Percentiles rank a stretch among this genome's conserved stretches.
phyloP scores from a whole-genome alignment of 768 basidiomycete genomes.

The Astraeus odoratus region DNA sequence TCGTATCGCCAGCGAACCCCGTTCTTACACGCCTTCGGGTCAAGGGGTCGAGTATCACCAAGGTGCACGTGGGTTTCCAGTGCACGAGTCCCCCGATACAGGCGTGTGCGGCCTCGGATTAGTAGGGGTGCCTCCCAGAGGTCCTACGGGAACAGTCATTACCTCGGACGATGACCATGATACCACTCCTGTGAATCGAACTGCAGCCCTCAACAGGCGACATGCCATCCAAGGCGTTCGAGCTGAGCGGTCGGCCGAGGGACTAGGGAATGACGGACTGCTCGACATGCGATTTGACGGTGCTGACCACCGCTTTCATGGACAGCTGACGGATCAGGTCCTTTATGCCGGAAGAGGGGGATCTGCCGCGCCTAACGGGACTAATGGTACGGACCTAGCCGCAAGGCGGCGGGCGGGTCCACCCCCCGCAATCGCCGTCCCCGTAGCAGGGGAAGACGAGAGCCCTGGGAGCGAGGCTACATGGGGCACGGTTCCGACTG shows the following conservation, averaged over 20 bases:
- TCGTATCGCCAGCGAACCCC: constrained; percentile 14
- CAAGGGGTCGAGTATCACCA: constrained; percentile 15
- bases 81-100: constrained; percentile 23
- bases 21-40: constrained; percentile 13
- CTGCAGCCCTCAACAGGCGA: constrained; percentile 16
- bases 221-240: constrained; percentile 18
- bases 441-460: constrained; percentile 15
- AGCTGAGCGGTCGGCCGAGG: constrained; percentile 13
- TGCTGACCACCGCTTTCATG: constrained; percentile 13
- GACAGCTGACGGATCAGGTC: constrained; percentile 10
- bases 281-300: constrained; percentile 11
- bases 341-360: constrained; percentile 15
- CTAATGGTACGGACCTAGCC: constrained; percentile 5
- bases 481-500: constrained; percentile 29
- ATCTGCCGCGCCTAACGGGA: constrained; percentile 3
- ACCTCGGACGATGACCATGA: constrained; percentile 19
- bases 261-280: constrained; percentile 10
- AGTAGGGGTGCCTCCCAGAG: constrained; percentile 19
- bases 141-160: constrained; percentile 17
- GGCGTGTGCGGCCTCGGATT: constrained; percentile 21
- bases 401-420: constrained; percentile 6
- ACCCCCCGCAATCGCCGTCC: constrained; percentile 7
- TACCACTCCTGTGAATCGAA: constrained; percentile 19
- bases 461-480: constrained; percentile 30
- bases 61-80: constrained; percentile 18